phyloP scores from a whole-genome alignment of 768 basidiomycete genomes.

The Solioccasus polychromus region DNA sequence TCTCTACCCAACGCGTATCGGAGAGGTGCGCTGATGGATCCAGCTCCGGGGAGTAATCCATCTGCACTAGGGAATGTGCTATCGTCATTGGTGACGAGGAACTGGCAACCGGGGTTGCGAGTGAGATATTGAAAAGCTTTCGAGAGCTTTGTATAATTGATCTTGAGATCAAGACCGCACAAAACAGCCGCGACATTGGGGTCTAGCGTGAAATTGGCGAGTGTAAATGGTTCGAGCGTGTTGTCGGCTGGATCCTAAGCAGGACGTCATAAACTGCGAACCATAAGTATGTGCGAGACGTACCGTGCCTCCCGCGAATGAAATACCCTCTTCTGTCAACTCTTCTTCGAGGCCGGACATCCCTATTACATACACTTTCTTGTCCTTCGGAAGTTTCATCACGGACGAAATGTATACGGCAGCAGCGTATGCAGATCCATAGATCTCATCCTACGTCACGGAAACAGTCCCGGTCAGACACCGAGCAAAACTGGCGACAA shows the following conservation, averaged over 20 bases:
- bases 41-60: slow-evolving; percentile 79
- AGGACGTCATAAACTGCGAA: not conserved
- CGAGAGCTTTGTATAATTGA: slow-evolving; percentile 93
- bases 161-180: slow-evolving; percentile 82
- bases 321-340: slow-evolving; percentile 80
- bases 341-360: slow-evolving; percentile 92
- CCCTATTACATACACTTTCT: slow-evolving; percentile 96
- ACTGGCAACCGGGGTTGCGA: slow-evolving; percentile 73
- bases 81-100: slow-evolving; percentile 91
- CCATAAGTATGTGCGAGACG: slow-evolving; percentile 22
- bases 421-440: slow-evolving; percentile 88
- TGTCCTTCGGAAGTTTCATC: slow-evolving; percentile 82
- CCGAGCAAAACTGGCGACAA: not conserved
- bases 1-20: slow-evolving; percentile 65
- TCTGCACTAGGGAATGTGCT: slow-evolving; percentile 81
- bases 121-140: slow-evolving; percentile 90
- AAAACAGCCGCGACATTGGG: slow-evolving; percentile 85
- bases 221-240: slow-evolving; percentile 64
- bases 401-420: slow-evolving; percentile 87
- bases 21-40: slow-evolving; percentile 80
- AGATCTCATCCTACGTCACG: slow-evolving; percentile 83
- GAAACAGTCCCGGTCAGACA: not conserved
- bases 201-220: slow-evolving; percentile 72
- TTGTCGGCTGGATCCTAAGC: slow-evolving; percentile 82
- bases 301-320: slow-evolving; percentile 82